Evolutionary conservation across 1,284 basidiomycete genomes (phyloP).

Genomic region (Phlebopus sp.): DNA sequence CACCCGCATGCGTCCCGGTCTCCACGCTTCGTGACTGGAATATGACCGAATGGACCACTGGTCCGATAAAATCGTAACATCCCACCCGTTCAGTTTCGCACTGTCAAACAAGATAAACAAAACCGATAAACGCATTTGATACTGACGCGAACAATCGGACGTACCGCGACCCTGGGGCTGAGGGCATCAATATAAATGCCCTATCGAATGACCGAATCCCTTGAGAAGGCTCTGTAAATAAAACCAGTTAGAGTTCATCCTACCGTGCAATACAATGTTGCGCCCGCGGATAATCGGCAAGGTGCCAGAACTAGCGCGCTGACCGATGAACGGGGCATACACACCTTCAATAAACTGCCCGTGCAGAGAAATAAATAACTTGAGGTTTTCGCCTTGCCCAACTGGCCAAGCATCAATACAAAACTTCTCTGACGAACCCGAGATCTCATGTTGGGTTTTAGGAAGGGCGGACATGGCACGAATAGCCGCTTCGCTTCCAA

Average conservation of each 20-base stretch:
- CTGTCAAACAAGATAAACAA: slow-evolving; percentile 36
- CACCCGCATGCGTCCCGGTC: slow-evolving; percentile 65
- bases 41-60: slow-evolving; percentile 82
- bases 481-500: slow-evolving; percentile 68
- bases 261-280: slow-evolving; percentile 9
- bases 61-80: slow-evolving; percentile 87
- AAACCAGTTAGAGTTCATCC: slow-evolving; percentile 16
- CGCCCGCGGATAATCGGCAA: slow-evolving; percentile 1
- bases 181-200: slow-evolving; percentile 84
- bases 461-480: slow-evolving; percentile 68
- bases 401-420: slow-evolving; percentile 87
- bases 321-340: slow-evolving; percentile 28
- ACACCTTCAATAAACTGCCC: slow-evolving; percentile 90
- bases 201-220: slow-evolving; percentile 93
- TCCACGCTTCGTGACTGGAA: slow-evolving; percentile 80
- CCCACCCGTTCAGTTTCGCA: slow-evolving; percentile 84
- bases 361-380: slow-evolving; percentile 82
- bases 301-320: background rate
- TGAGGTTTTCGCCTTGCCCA: slow-evolving; percentile 55
- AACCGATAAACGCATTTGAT: background rate
- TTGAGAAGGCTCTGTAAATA: slow-evolving; percentile 44
- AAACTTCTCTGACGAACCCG: slow-evolving; percentile 75
- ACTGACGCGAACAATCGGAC: slow-evolving; percentile 28
- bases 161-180: slow-evolving; percentile 76
- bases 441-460: slow-evolving; percentile 76